These are phyloP conservation scores for Amoebophrya sp. DNA, from an alignment of 169 alveolate genomes.

Conservation along the genomic window DNA sequence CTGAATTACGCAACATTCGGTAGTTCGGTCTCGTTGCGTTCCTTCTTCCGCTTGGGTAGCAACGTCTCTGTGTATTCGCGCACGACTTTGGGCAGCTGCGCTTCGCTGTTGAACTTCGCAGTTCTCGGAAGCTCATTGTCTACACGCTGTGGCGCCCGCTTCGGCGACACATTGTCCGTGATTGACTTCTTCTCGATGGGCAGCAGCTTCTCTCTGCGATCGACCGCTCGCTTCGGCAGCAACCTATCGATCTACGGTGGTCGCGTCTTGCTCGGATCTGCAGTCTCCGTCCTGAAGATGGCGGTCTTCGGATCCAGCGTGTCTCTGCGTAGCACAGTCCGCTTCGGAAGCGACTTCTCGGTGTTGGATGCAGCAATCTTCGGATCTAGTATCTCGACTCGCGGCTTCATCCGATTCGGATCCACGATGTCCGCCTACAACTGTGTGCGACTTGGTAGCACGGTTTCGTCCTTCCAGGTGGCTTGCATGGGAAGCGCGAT, in stretches of 20 bases:
- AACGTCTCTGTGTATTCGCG: neutral
- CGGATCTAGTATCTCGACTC: neutral
- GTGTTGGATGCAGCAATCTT: neutral
- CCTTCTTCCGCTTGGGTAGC: neutral
- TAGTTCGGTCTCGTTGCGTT: constrained; percentile 20
- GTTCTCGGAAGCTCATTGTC: neutral
- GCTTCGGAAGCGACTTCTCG: constrained; percentile 22
- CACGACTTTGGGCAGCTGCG: neutral
- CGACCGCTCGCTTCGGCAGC: constrained; percentile 18
- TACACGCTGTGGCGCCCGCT: neutral
- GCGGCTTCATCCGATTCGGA: constrained; percentile 30
- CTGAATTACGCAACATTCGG: constrained; percentile 17
- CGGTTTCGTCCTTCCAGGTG: neutral
- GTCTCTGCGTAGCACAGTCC: neutral
- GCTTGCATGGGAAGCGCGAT: neutral
- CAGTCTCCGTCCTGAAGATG: neutral
- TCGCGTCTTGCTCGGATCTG: neutral
- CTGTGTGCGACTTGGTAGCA: constrained; percentile 26
- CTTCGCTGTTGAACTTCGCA: neutral
- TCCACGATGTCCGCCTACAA: neutral
- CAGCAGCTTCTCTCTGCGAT: constrained; percentile 6
- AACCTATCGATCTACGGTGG: constrained; percentile 16
- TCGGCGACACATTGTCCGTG: neutral
- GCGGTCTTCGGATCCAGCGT: neutral
- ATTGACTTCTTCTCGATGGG: constrained; percentile 15